Evolutionary conservation across 352 stramenopile species (phyloP).

Genomic region (Globisporangium recalcitrans): DNA sequence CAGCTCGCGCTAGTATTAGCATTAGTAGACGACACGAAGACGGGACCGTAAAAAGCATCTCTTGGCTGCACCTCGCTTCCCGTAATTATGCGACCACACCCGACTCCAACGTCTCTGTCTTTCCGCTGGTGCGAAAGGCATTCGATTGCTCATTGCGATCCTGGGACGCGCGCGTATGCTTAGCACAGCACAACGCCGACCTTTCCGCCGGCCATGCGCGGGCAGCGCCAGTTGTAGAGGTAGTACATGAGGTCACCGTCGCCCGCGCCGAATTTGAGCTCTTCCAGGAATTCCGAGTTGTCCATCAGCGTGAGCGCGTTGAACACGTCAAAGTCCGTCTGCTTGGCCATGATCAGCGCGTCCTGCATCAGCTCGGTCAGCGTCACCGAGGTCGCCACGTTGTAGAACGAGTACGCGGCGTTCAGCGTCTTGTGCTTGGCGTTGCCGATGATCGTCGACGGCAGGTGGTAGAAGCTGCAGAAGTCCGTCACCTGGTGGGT

Average conservation of each 20-base stretch:
- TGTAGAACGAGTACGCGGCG: constrained; percentile 99
- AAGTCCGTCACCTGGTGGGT: constrained; percentile 91
- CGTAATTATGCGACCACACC: neutral
- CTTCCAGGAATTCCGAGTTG: constrained; percentile 54
- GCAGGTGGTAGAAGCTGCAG: constrained; percentile 97
- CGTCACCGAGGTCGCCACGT: constrained; percentile 71
- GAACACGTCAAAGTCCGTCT: constrained; percentile 60
- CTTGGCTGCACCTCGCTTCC: neutral
- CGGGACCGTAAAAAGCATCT: neutral
- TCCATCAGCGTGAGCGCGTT: constrained; percentile 71
- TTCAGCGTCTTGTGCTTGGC: constrained; percentile 94
- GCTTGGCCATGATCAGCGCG: constrained; percentile 59
- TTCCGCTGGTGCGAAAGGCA: neutral
- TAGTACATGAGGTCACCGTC: constrained; percentile 70
- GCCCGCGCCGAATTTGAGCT: constrained; percentile 58
- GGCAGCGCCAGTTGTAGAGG: constrained; percentile 75
- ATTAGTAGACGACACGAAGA: neutral
- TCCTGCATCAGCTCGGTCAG: constrained; percentile 68
- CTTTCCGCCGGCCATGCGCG: constrained; percentile 40
- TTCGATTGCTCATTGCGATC: neutral
- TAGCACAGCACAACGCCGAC: constrained; percentile 62
- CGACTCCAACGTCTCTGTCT: neutral
- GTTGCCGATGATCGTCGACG: constrained; percentile 94
- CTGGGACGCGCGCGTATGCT: neutral
- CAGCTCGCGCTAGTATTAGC: neutral